Base-by-base conservation (phyloP, 225 moss, liverwort and hornwort genomes). In the Thuidium tamariscinum region DNA sequence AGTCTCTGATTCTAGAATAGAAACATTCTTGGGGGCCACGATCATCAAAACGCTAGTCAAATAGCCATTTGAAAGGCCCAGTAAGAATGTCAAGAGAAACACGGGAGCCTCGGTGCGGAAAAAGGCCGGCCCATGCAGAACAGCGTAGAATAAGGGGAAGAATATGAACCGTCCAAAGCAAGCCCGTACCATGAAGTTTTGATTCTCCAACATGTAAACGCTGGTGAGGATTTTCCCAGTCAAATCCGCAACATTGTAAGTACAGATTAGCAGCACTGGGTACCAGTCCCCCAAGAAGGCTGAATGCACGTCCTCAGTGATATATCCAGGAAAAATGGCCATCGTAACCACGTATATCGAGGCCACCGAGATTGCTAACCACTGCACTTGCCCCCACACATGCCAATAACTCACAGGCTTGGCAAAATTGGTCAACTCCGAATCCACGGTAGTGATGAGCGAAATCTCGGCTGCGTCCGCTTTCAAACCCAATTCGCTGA, bases 251-350 rank as follows among this genome's bases (percentile, higher is more conserved):
- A 95, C 63, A 78, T 97, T 93, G 84, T 92, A 97, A 37, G 86
- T 42, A 19, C 81, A 70, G 59, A 97, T 93, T 21, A 97, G 93
- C 65, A 97, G 64, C 57, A 97, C 90, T 20, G 95, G 93, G 72
- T 95, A 97, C 97, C 97, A 97, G 84, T 97, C 96, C 44, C 91
- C 93, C 34, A 97, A 86, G 62, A 73, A 68, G 18, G 81, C 82
- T 16, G 97, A 97, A 64, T 93, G 92, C 48, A 97, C 97, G 78
- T 97, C 97, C 89, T 97, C 97, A 2, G 97, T 54, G 65, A 97
- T 91, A 37, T 82, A 95, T 29, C 97, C 96, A 8, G 97, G 97
- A 70, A 97, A 97, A 42, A 97, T 97, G 75, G 91, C n/a, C 87
- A 97, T 83, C 14, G 97, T 95, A 8, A 93, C 90, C 74, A 91